Evolutionary conservation across 129 eudicot species (phyloP), one percentile per base, ranked within the genome.

Genomic region (Mikania micrantha): DNA sequence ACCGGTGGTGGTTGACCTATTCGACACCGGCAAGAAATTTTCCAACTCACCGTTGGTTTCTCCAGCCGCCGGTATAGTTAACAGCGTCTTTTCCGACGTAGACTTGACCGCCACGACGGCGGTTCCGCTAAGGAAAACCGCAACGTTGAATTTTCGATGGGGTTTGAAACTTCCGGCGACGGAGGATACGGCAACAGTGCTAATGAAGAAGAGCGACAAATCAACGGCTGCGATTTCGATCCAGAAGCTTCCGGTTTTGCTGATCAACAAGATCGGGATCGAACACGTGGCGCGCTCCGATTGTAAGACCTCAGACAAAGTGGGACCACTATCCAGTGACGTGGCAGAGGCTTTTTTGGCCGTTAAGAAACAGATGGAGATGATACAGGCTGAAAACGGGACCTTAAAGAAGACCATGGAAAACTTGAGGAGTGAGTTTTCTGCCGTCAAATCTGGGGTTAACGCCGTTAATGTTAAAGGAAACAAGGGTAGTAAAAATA

Each of bases 241-340:
- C 1, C 66, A 63, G 49, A 78, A 66, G 34, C 62, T 83, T 19
- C 98, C 98, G 0, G 34, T 74, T n/a, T 54, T 91, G 74, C 77
- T 85, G 40, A 82, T 91, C 71, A 75, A 91, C 66, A 91, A 91
- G 69, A 91, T 88, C 17, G 90, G 94, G 66, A 82, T 91, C 66
- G 96, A 91, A 64, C 96, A 83, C 50, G 82, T 80, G 81, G 84
- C 75, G 48, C 59, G 48, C 34, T 60, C 12, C 3, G 80, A 68
- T 48, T 61, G 64, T 15, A 71, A 35, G 63, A 63, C 9, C 1
- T 27, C 67, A 2, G 28, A 50, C 16, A 64, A 20, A 44, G 49
- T 34, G 76, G 77, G 69, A 0, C 56, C 35, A 13, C 65, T 41
- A 22, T 2, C 34, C 25, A 69, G 16, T 67, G 77, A 88, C 45